These are phyloP conservation scores for Actinomortierella wolfii DNA, from an alignment of 371 early-diverging fungal species.

Conservation along the genomic window DNA sequence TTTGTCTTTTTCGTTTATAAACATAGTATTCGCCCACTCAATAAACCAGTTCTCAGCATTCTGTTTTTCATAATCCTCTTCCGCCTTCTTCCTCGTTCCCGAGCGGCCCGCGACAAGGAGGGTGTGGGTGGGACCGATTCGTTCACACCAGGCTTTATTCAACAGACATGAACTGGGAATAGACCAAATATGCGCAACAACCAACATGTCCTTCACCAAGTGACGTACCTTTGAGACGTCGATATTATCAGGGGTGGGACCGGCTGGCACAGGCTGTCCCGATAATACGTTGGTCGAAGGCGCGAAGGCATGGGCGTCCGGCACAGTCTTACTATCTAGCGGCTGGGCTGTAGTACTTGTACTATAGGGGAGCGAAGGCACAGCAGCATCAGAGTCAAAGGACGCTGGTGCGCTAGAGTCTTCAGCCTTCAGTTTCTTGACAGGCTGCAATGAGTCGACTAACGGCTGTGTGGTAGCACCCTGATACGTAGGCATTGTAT, in stretches of 20 bases:
- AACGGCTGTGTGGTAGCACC: neutral
- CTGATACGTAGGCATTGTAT: neutral
- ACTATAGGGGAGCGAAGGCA: conserved; percentile 34
- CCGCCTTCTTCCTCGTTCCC: too few relatives aligned
- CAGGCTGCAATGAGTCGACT: neutral
- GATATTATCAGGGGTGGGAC: conserved; percentile 32
- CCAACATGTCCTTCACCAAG: conserved; percentile 12
- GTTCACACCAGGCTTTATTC: conserved; percentile 21
- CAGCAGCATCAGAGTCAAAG: conserved; percentile 23
- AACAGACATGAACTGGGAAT: neutral
- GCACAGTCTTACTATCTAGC: conserved; percentile 41
- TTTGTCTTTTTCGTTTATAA: too few relatives aligned
- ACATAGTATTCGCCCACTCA: too few relatives aligned
- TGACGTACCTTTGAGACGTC: conserved; percentile 46
- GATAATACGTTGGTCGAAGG: conserved; percentile 39
- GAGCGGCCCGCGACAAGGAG: too few relatives aligned
- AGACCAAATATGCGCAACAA: neutral
- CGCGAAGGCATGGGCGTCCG: conserved; percentile 21
- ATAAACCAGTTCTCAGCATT: too few relatives aligned
- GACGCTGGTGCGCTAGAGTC: conserved; percentile 13
- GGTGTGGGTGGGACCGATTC: conserved; percentile 10
- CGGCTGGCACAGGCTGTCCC: conserved; percentile 25
- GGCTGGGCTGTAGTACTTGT: conserved; percentile 32
- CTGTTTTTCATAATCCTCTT: too few relatives aligned
- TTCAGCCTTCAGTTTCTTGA: conserved; percentile 31